Conservation (phyloP, 2,329 filamentous ascomycete species). For the Chrysoporthe cubensis region DNA sequence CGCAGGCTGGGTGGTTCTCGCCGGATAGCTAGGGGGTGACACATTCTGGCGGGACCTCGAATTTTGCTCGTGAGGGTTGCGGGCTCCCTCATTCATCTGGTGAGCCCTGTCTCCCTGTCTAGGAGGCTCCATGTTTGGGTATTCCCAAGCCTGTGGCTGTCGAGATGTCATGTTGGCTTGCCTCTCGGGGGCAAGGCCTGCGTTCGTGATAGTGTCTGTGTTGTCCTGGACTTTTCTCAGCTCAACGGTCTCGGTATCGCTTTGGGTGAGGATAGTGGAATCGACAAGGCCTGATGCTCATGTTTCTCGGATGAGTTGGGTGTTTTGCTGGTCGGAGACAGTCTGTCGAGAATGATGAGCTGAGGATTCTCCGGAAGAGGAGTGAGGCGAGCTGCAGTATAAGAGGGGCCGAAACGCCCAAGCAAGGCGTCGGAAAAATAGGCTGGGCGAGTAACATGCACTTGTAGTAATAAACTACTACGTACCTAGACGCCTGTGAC, state of each 20-base stretch:
- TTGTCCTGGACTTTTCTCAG: background rate
- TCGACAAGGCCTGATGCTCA: conserved; percentile 24
- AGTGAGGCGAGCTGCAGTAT: conserved; percentile 27
- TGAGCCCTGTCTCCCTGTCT: conserved; percentile 10
- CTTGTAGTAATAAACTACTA: conserved; percentile 12
- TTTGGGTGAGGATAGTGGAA: conserved; percentile 24
- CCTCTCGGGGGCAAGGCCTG: background rate
- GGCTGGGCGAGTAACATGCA: conserved; percentile 6
- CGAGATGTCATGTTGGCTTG: conserved; percentile 26
- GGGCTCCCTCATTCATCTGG: background rate
- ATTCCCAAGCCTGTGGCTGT: conserved; percentile 22
- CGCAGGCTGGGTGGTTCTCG: conserved; percentile 14
- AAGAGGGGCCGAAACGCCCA: conserved; percentile 3
- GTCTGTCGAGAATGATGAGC: conserved; percentile 5
- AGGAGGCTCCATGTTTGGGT: conserved; percentile 22
- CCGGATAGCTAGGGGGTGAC: conserved; percentile 5
- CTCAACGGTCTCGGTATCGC: conserved; percentile 28
- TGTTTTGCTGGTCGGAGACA: conserved; percentile 11
- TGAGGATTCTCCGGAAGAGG: background rate
- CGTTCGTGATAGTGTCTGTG: background rate
- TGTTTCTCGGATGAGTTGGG: conserved; percentile 13
- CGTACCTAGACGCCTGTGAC: conserved; percentile 7
- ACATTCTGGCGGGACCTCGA: conserved; percentile 17
- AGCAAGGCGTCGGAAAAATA: background rate
- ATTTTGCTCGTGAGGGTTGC: conserved; percentile 5